These are phyloP conservation scores for Silene latifolia DNA, from an alignment of 148 eudicot genomes.

Conservation along the genomic window DNA sequence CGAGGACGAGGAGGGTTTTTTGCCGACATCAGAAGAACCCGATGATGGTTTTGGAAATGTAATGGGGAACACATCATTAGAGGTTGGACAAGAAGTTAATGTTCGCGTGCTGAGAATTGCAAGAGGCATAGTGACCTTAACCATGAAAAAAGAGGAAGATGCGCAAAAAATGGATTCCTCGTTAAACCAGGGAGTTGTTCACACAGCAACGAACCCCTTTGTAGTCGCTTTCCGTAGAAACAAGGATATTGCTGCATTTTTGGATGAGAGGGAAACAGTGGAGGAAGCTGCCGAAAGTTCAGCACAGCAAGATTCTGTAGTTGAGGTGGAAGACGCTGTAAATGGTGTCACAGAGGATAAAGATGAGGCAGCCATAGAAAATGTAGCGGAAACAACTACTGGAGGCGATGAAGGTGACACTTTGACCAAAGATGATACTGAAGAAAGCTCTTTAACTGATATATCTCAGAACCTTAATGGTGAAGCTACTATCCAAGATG, in stretches of 20 bases:
- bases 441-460: conserved; percentile 27
- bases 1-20: conserved; percentile 88
- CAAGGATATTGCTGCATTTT: conserved; percentile 69
- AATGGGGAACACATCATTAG: conserved; percentile 64
- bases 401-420: conserved; percentile 15
- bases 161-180: conserved; percentile 36
- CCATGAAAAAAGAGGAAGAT: conserved; percentile 75
- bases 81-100: conserved; percentile 79
- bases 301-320: conserved; percentile 14
- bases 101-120: conserved; percentile 68
- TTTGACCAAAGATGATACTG: conserved; percentile 18
- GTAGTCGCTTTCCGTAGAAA: conserved; percentile 69
- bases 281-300: conserved; percentile 28
- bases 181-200: conserved; percentile 46
- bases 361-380: conserved; percentile 7
- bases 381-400: conserved; percentile 6
- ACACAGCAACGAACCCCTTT: conserved; percentile 75
- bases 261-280: conserved; percentile 57
- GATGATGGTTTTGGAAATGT: conserved; percentile 60
- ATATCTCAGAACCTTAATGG: conserved; percentile 27
- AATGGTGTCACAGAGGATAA: background rate
- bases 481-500: conserved; percentile 19
- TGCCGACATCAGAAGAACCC: conserved; percentile 72
- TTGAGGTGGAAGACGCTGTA: conserved; percentile 16
- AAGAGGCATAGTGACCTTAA: conserved; percentile 73